These are phyloP conservation scores for Albifimbria verrucaria DNA, from an alignment of 2,329 filamentous ascomycete genomes.

Conservation along the genomic window DNA sequence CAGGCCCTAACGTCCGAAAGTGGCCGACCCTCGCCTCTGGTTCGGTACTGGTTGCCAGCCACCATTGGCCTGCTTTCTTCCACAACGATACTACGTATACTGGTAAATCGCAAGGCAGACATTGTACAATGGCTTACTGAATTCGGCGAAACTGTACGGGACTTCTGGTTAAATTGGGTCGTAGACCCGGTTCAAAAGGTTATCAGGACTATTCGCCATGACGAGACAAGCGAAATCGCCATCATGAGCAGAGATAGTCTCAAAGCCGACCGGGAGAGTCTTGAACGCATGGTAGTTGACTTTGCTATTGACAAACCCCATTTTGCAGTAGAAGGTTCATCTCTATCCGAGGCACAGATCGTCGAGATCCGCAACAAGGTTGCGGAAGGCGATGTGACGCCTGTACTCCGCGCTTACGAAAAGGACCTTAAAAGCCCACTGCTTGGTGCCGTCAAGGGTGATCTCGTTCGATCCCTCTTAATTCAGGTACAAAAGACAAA, in stretches of 20 bases:
- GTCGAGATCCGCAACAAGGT: constrained; percentile 75
- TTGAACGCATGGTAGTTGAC: constrained; percentile 97
- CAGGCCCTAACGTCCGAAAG: constrained; percentile 56
- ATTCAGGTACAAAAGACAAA: constrained; percentile 99
- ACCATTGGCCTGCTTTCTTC: constrained; percentile 73
- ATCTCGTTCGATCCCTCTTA: constrained; percentile 82
- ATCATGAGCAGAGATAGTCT: constrained; percentile 95
- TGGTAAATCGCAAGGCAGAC: constrained; percentile 71
- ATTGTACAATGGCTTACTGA: constrained; percentile 78
- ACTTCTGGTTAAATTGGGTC: constrained; percentile 98
- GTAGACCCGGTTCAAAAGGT: constrained; percentile 80
- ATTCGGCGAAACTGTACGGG: constrained; percentile 72
- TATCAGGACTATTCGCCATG: constrained; percentile 88
- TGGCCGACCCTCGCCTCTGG: constrained; percentile 69
- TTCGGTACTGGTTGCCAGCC: constrained; percentile 87
- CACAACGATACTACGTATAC: constrained; percentile 77
- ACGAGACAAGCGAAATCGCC: constrained; percentile 88
- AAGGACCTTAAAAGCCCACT: constrained; percentile 81
- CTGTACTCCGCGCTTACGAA: constrained; percentile 88
- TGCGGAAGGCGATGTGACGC: constrained; percentile 86
- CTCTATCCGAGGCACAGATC: constrained; percentile 67
- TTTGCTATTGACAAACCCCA: constrained; percentile 83
- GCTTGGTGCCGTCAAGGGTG: constrained; percentile 76
- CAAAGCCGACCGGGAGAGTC: constrained; percentile 81
- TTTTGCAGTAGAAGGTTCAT: constrained; percentile 44